Base-by-base conservation (phyloP, 345 rosid genomes). In the Sonneratia alba region DNA sequence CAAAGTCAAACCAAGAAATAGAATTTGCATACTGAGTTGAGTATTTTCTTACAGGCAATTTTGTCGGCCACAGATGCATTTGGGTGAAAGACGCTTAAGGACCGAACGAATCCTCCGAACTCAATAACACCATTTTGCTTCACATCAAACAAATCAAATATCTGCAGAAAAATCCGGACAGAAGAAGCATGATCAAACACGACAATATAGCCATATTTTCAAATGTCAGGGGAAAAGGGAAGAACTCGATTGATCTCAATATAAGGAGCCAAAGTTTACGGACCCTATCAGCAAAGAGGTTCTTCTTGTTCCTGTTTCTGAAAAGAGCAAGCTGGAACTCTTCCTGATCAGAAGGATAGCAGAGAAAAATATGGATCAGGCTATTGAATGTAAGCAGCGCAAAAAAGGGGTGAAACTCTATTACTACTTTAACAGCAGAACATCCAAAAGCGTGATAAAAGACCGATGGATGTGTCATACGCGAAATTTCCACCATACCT, bases 241-340 rank as follows among this genome's bases (percentile, higher is more conserved):
- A 27, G 22, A 15, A 34, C 6, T 13, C 8, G 3, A n/a, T n/a
- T n/a, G n/a, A 64, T 22, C 4, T n/a, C 51, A 43, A 14, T 7
- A 15, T 36, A 47, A 56, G 72, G 42, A 11, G 47, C 48, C 32
- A 27, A 53, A 18, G 61, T 62, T 21, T 4, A 73, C 76, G 14
- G 67, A 95, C 99, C 89, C 97, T 87, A 79, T 95, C 93, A 0
- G 97, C 91, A 24, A 91, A 95, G 72, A 95, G 97, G 68, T 92
- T 95, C 79, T 65, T 86, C 73, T 70, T 79, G 69, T 87, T 85
- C 76, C 78, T 81, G 81, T 85, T 95, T 84, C 87, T 85, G 83
- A 95, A 89, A 32, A 95, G 89, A 61, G 99, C 99, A 66, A 95
- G 82, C 77, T 91, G 96, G 75, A 95, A 86, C 68, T 95, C 99